Evolutionary conservation across 1,139 yeast genomes (phyloP), one percentile per base, ranked within the genome.

Genomic region (Hansenula lynferdii): DNA sequence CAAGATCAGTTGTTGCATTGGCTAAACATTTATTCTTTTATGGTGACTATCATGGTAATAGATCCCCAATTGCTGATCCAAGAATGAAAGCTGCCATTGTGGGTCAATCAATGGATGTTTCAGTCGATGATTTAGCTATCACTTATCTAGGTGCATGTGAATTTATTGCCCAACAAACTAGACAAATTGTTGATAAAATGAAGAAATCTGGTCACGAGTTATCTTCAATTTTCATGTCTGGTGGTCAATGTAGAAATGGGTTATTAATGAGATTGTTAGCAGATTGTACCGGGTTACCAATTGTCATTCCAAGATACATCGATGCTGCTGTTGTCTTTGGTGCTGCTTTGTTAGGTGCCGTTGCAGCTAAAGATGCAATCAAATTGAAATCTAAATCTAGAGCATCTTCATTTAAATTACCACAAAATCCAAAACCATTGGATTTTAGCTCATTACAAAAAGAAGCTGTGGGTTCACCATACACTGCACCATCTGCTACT

Each of bases 241-340:
- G 98, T 41, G 97, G 98, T 22, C 98, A 92, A 62, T 89, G 97
- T 62, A 77, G 97, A 58, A 92, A 92, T 62, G 84, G 87, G 16
- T 68, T 92, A 47, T 70, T 92, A 47, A 89, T 94, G 80, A 75
- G 95, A 65, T 68, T 90, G 45, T 72, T 92, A 61, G 96, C 97
- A 3, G 95, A 92, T 53, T 85, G 95, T 56, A 87, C 97, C 1
- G 95, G 95, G 5, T 70, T 84, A 64, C 95, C 97, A n/a, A 79
- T 92, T 38, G 75, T 92, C 36, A 86, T 90, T 50, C 98, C 98
- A 37, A 75, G 94, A 57, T 89, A 90, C 61, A 89, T 92, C 53
- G 97, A 90, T 57, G 94, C 97, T 2, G 95, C 97, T 3, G 98
- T 92, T 34, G 97, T 92, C 6, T 84, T 90, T 56, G 98, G 98